Conservation (phyloP, 1,284 basidiomycete species). For the Ganoderma lucidum region DNA sequence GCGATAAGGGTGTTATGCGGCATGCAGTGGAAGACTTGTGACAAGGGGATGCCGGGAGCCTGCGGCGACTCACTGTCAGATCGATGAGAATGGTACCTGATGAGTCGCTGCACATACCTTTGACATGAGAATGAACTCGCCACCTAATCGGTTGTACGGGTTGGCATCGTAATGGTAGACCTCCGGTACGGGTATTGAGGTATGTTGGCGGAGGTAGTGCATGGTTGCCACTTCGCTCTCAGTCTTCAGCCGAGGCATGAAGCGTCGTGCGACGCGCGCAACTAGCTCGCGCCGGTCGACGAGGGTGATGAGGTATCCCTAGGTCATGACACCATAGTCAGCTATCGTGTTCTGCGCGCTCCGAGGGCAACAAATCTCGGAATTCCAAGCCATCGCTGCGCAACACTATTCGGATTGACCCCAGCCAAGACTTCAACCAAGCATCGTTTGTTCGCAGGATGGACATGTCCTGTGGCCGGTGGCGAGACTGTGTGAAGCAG, state of each 20-base stretch:
- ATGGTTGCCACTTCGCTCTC: slow-evolving; percentile 86
- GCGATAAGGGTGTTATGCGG: slow-evolving; percentile 64
- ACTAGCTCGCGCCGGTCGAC: slow-evolving; percentile 67
- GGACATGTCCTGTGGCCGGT: not conserved
- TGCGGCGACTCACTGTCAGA: slow-evolving; percentile 38
- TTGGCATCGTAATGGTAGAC: slow-evolving; percentile 82
- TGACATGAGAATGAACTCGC: slow-evolving; percentile 85
- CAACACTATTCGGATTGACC: not conserved
- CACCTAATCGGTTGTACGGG: slow-evolving; percentile 82
- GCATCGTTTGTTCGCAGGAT: not conserved
- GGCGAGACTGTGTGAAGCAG: not conserved
- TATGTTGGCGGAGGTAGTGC: slow-evolving; percentile 73
- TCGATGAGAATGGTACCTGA: not conserved
- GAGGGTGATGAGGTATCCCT: slow-evolving; percentile 82
- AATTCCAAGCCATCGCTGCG: not conserved
- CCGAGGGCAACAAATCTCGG: slow-evolving; percentile 2
- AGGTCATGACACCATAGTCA: slow-evolving; percentile 21
- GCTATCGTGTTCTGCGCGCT: slow-evolving; percentile 1
- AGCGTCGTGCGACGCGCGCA: slow-evolving; percentile 79
- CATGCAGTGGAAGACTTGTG: slow-evolving; percentile 72
- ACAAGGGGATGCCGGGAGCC: slow-evolving; percentile 75
- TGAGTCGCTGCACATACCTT: slow-evolving; percentile 58
- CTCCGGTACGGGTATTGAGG: slow-evolving; percentile 72
- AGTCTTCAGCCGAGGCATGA: slow-evolving; percentile 84
- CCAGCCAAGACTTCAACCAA: slow-evolving; percentile 1